These are phyloP conservation scores for Pisolithus tinctorius DNA, from an alignment of 768 basidiomycete genomes.

Conservation along the genomic window DNA sequence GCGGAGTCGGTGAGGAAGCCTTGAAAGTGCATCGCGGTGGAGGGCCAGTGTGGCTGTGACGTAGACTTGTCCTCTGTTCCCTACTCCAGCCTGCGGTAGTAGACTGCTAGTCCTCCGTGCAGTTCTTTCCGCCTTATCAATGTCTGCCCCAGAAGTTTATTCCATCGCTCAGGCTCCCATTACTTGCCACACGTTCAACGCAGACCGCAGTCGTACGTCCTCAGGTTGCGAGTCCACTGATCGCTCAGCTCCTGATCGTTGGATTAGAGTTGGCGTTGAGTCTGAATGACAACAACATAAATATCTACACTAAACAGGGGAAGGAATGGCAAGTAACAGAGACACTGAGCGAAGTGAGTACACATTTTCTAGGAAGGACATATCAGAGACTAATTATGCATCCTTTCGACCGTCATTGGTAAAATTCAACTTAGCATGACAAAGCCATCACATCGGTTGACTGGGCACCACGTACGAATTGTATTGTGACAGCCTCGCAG, in stretches of 20 bases:
- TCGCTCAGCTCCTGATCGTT: constrained; percentile 5
- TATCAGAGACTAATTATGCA: not conserved
- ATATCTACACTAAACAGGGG: constrained; percentile 67
- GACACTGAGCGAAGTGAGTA: constrained; percentile 75
- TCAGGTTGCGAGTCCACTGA: not conserved
- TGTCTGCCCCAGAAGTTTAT: constrained; percentile 74
- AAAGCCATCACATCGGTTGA: constrained; percentile 97
- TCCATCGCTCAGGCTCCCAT: constrained; percentile 78
- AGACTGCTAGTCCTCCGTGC: constrained; percentile 84
- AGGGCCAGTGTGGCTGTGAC: too few relatives aligned
- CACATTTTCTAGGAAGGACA: not conserved
- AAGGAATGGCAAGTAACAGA: constrained; percentile 65
- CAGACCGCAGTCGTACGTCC: constrained; percentile 75
- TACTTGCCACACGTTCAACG: constrained; percentile 87
- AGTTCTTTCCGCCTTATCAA: constrained; percentile 14
- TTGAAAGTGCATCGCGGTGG: too few relatives aligned
- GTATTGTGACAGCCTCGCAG: constrained; percentile 98
- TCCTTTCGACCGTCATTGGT: not conserved
- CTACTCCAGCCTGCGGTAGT: constrained; percentile 47
- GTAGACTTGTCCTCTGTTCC: too few relatives aligned
- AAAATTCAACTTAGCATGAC: constrained; percentile 69
- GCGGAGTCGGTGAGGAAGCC: too few relatives aligned
- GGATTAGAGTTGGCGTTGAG: constrained; percentile 81
- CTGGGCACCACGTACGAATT: constrained; percentile 96
- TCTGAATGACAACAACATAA: constrained; percentile 83